Conservation (phyloP, 352 stramenopile species). For the Pythium dissimile region DNA sequence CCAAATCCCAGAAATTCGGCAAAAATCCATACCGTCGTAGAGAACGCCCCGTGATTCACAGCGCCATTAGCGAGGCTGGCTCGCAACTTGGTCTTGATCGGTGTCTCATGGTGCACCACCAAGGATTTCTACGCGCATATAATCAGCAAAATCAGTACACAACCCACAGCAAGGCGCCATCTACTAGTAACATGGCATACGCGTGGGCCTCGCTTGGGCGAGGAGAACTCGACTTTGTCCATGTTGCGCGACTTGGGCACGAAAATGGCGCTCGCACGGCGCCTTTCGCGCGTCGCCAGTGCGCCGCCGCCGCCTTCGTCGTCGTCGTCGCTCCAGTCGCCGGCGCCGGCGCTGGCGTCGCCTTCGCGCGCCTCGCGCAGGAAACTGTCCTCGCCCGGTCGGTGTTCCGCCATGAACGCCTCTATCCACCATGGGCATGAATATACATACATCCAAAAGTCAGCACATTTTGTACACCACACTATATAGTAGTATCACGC, state of each 20-base stretch:
- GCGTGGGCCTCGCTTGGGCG: conserved; percentile 15
- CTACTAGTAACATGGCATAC: conserved; percentile 4
- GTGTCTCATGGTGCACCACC: background rate
- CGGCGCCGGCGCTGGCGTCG: conserved; percentile 6
- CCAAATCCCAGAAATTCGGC: background rate
- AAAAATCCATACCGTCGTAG: background rate
- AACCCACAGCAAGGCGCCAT: too few species aligned
- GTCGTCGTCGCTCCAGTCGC: conserved; percentile 29
- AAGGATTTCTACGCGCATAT: background rate
- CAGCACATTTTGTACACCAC: too few species aligned
- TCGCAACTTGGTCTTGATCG: background rate
- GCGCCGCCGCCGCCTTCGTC: too few species aligned
- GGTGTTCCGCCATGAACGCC: conserved; percentile 19
- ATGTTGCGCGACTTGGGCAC: conserved; percentile 68
- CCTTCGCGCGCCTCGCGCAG: conserved; percentile 15
- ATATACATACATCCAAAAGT: too few species aligned
- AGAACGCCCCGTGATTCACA: background rate
- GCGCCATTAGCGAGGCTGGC: background rate
- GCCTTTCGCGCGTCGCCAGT: conserved; percentile 13
- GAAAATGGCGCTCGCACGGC: conserved; percentile 66
- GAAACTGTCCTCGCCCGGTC: conserved; percentile 22
- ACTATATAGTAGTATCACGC: background rate
- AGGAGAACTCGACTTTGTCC: conserved; percentile 67
- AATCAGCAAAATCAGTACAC: background rate
- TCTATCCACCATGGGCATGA: too few species aligned